Evolutionary conservation across 169 alveolate species (phyloP).

Genomic region (Babesia sp.): DNA sequence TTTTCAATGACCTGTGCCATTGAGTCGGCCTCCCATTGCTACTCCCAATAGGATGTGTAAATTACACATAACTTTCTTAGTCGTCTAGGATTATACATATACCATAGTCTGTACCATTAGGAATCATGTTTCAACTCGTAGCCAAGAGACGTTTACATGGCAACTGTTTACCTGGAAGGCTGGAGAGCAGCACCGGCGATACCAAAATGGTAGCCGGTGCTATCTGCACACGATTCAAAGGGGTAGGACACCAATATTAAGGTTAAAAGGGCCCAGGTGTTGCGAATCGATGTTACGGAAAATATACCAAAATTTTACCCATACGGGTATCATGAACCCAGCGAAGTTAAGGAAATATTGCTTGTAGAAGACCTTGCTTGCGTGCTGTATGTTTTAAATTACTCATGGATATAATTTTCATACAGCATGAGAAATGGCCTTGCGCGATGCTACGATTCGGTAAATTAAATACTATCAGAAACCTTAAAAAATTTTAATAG

Average conservation of each 20-base stretch:
- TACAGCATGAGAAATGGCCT: slow-evolving; percentile 63
- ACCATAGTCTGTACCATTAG: not conserved
- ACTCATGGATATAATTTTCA: not conserved
- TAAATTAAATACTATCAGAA: slow-evolving; percentile 12
- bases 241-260: slow-evolving; percentile 29
- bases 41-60: not conserved
- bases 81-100: too few relatives aligned
- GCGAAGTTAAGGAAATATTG: slow-evolving; percentile 72
- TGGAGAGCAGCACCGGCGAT: slow-evolving; percentile 11
- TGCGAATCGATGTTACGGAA: slow-evolving; percentile 63
- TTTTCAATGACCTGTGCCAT: slow-evolving; percentile 35
- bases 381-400: slow-evolving; percentile 49
- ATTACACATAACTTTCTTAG: not conserved
- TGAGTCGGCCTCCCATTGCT: slow-evolving; percentile 16
- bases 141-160: slow-evolving; percentile 19
- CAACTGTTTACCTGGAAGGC: slow-evolving; percentile 28
- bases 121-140: slow-evolving; percentile 3
- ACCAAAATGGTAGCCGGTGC: slow-evolving; percentile 18
- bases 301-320: slow-evolving; percentile 66
- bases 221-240: slow-evolving; percentile 39
- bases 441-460: slow-evolving; percentile 72
- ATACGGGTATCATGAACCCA: slow-evolving; percentile 32
- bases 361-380: slow-evolving; percentile 70
- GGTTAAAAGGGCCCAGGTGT: slow-evolving; percentile 41
- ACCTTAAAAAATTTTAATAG: slow-evolving; percentile 35